Percentiles rank a stretch among this genome's conserved stretches.
These are phyloP conservation scores for Aspergillus persii DNA, from an alignment of 2,329 filamentous ascomycete genomes.

Conservation along the genomic window DNA sequence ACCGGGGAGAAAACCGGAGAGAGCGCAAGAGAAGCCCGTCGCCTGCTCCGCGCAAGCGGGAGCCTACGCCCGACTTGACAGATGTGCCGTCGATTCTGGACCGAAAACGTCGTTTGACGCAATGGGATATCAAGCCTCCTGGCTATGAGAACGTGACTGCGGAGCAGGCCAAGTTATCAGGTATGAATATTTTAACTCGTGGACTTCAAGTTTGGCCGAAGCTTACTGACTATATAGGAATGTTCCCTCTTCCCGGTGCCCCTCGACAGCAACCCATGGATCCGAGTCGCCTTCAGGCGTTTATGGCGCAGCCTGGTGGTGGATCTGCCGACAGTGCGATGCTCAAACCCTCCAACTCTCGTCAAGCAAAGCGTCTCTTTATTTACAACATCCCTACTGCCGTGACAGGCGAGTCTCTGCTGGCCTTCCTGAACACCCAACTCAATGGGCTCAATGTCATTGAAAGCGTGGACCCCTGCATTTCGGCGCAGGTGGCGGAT, in stretches of 20 bases:
- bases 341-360: slow-evolving; percentile 87
- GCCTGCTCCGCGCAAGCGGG: slow-evolving; percentile 79
- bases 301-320: slow-evolving; percentile 84
- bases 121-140: slow-evolving; percentile 99
- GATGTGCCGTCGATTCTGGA: slow-evolving; percentile 78
- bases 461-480: slow-evolving; percentile 77
- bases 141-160: slow-evolving; percentile 98
- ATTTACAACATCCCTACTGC: slow-evolving; percentile 75
- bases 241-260: slow-evolving; percentile 96
- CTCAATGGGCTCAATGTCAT: slow-evolving; percentile 95
- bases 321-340: slow-evolving; percentile 69
- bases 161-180: slow-evolving; percentile 95
- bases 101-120: slow-evolving; percentile 87
- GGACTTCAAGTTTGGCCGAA: background rate
- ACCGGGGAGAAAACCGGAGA: slow-evolving; percentile 34
- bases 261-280: slow-evolving; percentile 95
- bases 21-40: slow-evolving; percentile 69
- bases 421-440: slow-evolving; percentile 91
- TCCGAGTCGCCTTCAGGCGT: slow-evolving; percentile 86
- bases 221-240: slow-evolving; percentile 52
- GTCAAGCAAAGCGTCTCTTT: slow-evolving; percentile 89
- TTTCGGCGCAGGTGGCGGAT: slow-evolving; percentile 75
- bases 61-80: slow-evolving; percentile 93
- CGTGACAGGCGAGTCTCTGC: slow-evolving; percentile 71
- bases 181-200: slow-evolving; percentile 26